A percentile compares a stretch with the other conserved stretches of the same genome.
phyloP scores from a whole-genome alignment of 495 filamentous ascomycete genomes.

The Penicillium steckii region DNA sequence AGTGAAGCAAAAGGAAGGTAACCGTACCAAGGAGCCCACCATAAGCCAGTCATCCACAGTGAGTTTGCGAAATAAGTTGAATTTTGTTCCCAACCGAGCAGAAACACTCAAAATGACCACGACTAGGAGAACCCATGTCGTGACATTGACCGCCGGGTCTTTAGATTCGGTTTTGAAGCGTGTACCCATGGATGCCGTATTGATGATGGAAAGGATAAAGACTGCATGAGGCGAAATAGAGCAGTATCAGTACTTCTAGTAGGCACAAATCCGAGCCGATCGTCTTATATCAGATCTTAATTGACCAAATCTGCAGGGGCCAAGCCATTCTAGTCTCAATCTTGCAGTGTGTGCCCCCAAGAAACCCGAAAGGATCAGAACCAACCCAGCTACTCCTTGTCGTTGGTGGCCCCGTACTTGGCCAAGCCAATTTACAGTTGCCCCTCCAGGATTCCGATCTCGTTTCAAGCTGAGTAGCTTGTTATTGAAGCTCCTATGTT shows the following conservation, averaged over 20 bases:
- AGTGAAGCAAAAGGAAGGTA: neutral
- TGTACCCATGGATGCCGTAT: conserved; percentile 6
- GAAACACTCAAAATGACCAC: conserved; percentile 20
- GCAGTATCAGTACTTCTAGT: too few species aligned
- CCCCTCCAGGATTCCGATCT: neutral
- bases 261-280: too few species aligned
- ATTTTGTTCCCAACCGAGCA: conserved; percentile 27
- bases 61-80: conserved; percentile 19
- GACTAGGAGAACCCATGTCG: conserved; percentile 24
- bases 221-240: neutral
- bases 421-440: neutral
- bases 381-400: neutral
- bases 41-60: conserved; percentile 22
- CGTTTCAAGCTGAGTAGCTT: neutral
- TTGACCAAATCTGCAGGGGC: neutral
- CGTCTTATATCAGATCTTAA: neutral
- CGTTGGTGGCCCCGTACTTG: too few species aligned
- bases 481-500: neutral
- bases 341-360: neutral
- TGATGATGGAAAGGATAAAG: neutral
- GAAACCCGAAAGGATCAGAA: neutral
- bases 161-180: conserved; percentile 6
- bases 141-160: conserved; percentile 28
- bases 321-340: neutral
- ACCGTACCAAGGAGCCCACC: conserved; percentile 16